These are phyloP conservation scores for Pythium apleroticum DNA, from an alignment of 352 stramenopile species.

Conservation along the genomic window DNA sequence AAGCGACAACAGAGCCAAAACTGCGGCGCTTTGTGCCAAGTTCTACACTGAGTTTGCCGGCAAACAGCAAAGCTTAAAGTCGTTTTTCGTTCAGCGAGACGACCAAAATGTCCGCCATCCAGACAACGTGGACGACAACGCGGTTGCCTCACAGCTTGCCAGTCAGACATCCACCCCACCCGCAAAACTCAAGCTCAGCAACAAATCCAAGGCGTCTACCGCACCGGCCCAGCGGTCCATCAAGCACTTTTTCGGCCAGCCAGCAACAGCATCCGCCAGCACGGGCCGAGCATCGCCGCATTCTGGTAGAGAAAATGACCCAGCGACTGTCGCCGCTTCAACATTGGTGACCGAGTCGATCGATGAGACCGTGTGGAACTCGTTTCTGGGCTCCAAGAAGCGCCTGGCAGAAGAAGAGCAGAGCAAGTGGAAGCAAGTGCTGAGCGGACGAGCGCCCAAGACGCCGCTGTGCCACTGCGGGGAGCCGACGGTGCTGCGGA, in stretches of 20 bases:
- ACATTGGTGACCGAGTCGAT: not conserved
- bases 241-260: slow-evolving; percentile 46
- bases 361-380: slow-evolving; percentile 13
- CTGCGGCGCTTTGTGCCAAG: slow-evolving; percentile 60
- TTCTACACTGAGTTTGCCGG: slow-evolving; percentile 77
- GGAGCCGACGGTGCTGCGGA: slow-evolving; percentile 68
- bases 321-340: not conserved
- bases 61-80: slow-evolving; percentile 67
- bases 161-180: not conserved
- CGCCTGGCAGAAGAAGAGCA: slow-evolving; percentile 32
- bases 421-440: slow-evolving; percentile 63
- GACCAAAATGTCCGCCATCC: not conserved
- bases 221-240: slow-evolving; percentile 40
- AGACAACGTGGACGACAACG: not conserved
- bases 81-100: slow-evolving; percentile 30
- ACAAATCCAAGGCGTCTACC: not conserved
- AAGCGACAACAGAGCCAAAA: slow-evolving; percentile 19
- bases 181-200: not conserved
- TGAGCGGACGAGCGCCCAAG: slow-evolving; percentile 56
- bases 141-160: not conserved
- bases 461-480: slow-evolving; percentile 69
- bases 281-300: not conserved
- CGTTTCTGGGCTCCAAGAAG: slow-evolving; percentile 33
- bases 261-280: not conserved
- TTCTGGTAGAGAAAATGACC: not conserved